phyloP scores from a whole-genome alignment of 2,329 filamentous ascomycete species.

The Madurella mycetomatis region DNA sequence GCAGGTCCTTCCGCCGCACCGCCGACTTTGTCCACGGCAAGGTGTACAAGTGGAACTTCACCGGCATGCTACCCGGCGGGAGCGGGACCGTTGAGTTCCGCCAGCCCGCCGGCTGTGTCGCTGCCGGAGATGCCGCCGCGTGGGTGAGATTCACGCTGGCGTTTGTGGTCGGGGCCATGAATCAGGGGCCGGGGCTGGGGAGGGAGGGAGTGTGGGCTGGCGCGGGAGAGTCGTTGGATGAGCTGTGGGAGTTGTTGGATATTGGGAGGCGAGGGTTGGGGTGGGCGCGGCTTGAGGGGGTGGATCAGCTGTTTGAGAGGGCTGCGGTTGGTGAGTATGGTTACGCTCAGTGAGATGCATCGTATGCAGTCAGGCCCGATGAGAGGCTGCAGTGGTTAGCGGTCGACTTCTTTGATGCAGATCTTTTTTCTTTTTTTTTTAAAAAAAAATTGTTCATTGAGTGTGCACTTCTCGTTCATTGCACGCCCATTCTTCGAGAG shows the following conservation, averaged over 20 bases:
- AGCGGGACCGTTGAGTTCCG: slow-evolving; percentile 37
- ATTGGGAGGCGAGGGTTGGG: slow-evolving; percentile 25
- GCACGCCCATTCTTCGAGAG: slow-evolving; percentile 2
- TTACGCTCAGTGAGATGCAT: too few species aligned
- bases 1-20: slow-evolving; percentile 29
- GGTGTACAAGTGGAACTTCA: slow-evolving; percentile 39
- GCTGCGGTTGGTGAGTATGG: too few species aligned
- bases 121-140: slow-evolving; percentile 28
- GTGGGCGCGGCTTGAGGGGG: slow-evolving; percentile 25
- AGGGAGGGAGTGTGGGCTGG: slow-evolving; percentile 6
- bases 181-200: slow-evolving; percentile 9
- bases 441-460: too few species aligned
- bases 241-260: slow-evolving; percentile 27
- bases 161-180: slow-evolving; percentile 32
- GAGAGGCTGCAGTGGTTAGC: too few species aligned
- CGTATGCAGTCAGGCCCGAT: too few species aligned
- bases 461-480: too few species aligned
- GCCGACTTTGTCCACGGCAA: slow-evolving; percentile 36
- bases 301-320: slow-evolving; percentile 27
- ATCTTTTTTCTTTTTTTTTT: too few species aligned
- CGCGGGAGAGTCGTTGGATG: slow-evolving; percentile 19
- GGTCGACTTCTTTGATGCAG: too few species aligned
- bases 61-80: slow-evolving; percentile 25
- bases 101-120: slow-evolving; percentile 32
- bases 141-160: slow-evolving; percentile 33